Evolutionary conservation across 164 flowering plant species (phyloP), one percentile per base, ranked within the genome.

Genomic region (Vitis riparia): DNA sequence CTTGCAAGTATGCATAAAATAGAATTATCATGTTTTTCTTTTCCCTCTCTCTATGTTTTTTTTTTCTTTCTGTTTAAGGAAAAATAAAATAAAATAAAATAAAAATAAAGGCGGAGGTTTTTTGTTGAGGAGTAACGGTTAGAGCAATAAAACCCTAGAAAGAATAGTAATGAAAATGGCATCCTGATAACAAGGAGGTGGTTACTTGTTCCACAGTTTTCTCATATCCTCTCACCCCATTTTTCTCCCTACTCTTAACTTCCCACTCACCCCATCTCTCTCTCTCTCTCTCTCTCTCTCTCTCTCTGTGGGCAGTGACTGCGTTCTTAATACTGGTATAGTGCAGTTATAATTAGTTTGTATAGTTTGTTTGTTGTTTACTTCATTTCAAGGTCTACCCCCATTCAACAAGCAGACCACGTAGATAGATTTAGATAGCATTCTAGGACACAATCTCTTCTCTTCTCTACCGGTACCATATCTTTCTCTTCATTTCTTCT

Each of bases 241-340:
- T 30, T 29, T 14, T 61, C 49, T 32, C 64, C 17, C 23, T 30
- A 12, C 16, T n/a, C 48, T 37, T 19, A 49, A 57, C 67, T 23
- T 13, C 64, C 68, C 74, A 57, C 73, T 30, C 12, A 15, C 51
- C 49, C 23, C 37, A 55, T 58, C 47, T 47, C 62, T 63, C 67
- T 63, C 66, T 63, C 50, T 58, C 67, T 63, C 73, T 63, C 73
- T 63, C 73, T 61, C 14, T 48, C 55, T 52, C 55, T 12, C n/a
- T 12, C 15, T 12, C 1, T 16, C 29, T 32, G 3, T 32, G 23
- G 23, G 23, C 44, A 3, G 44, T 3, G 44, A 32, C 44, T 32
- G 44, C 44, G 44, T 7, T 32, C 6, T 32, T 32, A 32, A 32
- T 32, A 56, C 9, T n/a, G 11, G 9, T 19, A 17, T 9, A 19